Evolutionary conservation across 106 monocot genomes (phyloP), one percentile per base, ranked within the genome.

Genomic region (Iris macrosiphon): DNA sequence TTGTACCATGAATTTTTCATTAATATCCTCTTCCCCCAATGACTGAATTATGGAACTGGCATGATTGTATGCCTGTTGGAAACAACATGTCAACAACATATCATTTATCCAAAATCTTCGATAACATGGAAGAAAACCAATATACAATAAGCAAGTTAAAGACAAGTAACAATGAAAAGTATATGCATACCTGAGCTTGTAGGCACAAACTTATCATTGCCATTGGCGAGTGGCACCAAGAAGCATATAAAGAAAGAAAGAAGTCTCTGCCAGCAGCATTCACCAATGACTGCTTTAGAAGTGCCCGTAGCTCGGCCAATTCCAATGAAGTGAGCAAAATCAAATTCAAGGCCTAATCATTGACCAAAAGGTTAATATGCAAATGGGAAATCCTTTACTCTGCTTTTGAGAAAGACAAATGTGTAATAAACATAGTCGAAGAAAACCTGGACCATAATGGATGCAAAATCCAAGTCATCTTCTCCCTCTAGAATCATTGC

Each of bases 271-370:
- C 93, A 45, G 66, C 64, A 69, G 65, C 26, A 61, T 93, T 64
- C 12, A 80, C 57, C 65, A 87, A 66, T 11, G 93, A 65, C 52
- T 80, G 67, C 63, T 81, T 93, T 27, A 93, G 61, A 15, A 88
- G 73, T 47, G 42, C 33, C 29, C 93, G 70, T 12, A 93, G 52
- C 31, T 72, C 83, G 45, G 74, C 70, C 63, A 93, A 59, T 63
- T 93, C 93, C n/a, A 75, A 65, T 66, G 93, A 93, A 33, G 93
- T 93, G 58, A 93, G 80, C 61, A 93, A 76, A 64, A 93, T 93
- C 51, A 93, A 73, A 75, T 93, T 93, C 64, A 93, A 56, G 40
- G 93, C 87, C 93, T 93, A 59, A 71, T 32, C 5, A 49, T 31
- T 13, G 40, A n/a, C n/a, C n/a, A 55, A 48, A 52, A 27, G 49